Percentiles rank a stretch among this genome's conserved stretches.
phyloP scores from a whole-genome alignment of 2,329 filamentous ascomycete genomes.

The Fusarium sororula region DNA sequence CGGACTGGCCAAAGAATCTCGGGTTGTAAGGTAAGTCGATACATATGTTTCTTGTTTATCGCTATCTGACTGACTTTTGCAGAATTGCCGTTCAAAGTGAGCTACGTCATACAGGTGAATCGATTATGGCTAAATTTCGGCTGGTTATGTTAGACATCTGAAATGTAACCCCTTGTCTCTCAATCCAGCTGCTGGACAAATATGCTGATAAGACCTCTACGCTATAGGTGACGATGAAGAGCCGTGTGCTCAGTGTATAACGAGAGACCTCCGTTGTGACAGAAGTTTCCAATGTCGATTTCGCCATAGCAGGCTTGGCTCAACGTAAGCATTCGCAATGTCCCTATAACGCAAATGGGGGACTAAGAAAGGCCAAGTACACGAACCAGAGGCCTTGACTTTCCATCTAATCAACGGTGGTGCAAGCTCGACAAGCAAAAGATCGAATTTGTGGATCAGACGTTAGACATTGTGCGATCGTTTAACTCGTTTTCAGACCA shows the following conservation, averaged over 20 bases:
- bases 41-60: not conserved
- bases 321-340: not conserved
- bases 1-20: not conserved
- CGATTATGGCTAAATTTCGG: not conserved
- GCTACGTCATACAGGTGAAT: not conserved
- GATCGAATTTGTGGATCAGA: not conserved
- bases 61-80: fast-evolving
- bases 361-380: not conserved
- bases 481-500: not conserved
- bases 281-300: not conserved
- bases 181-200: fast-evolving
- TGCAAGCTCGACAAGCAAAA: not conserved
- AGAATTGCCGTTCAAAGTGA: not conserved
- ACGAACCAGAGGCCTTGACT: fast-evolving
- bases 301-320: not conserved
- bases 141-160: not conserved
- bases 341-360: fast-evolving
- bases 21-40: not conserved
- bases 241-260: not conserved
- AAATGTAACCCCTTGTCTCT: not conserved
- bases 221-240: not conserved
- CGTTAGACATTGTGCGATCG: not conserved
- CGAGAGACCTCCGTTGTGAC: not conserved
- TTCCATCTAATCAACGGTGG: not conserved
- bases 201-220: fast-evolving